Evolutionary conservation across 495 filamentous ascomycete species (phyloP), one percentile per base, ranked within the genome.

Genomic region (Friedmanniomyces endolithicus): DNA sequence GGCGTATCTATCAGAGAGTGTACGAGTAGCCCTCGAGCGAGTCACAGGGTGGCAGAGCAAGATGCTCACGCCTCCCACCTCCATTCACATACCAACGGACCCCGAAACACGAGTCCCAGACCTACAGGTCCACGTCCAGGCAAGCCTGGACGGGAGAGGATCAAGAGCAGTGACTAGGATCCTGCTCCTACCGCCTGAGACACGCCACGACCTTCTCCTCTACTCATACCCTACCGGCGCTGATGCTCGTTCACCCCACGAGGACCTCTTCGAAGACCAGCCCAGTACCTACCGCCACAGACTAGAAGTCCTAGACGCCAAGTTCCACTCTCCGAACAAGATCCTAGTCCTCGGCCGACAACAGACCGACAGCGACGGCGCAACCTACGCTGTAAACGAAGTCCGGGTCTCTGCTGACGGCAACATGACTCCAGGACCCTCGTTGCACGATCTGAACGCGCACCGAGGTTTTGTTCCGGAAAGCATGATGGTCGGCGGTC

Each of bases 401-500:
- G 22, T 24, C 40, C 22, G 45, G 11, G 11, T 56, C 63, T 41
- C 37, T 14, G 14, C 12, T 14, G 17, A 16, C 14, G 17, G 17
- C 17, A 19, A 4, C 2, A 6, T 41, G 16, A 41, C 6, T 14
- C 14, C 37, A 6, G 37, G 37, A 16, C 17, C 37, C 17, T 16
- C 12, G 2, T 37, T 50, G 22, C 63, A 66, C 48, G 39, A 35
- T 2, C 65, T 66, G 34, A 11, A 20, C 6, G n/a, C 41, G n/a
- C 47, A 63, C 19, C 55, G 54, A 2, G 53, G 53, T 4, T 71
- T 70, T 49, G 35, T 23, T 43, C 66, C 68, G 9, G 31, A 62
- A 20, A 59, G 53, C 27, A 12, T 71, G n/a, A 48, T 58, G 1
- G 61, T 70, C 12, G 69, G 69, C 52, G 69, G 67, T 12, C 44